phyloP scores from a whole-genome alignment of 1,284 basidiomycete species.

The Singerocomus inundabilis region DNA sequence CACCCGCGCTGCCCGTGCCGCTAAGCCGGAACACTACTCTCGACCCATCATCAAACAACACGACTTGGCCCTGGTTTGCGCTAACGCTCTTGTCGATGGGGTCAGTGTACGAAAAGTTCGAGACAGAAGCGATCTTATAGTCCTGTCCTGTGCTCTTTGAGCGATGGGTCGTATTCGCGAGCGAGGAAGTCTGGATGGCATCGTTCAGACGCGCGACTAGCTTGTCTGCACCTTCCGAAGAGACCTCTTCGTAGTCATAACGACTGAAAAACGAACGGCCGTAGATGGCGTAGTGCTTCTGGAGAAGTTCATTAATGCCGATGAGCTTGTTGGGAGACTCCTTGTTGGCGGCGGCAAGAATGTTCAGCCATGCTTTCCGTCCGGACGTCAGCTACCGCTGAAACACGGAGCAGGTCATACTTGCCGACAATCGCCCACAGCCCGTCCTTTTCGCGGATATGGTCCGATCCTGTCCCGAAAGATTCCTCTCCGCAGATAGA shows the following conservation, averaged over 20 bases:
- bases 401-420: slow-evolving; percentile 16
- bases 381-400: slow-evolving; percentile 12
- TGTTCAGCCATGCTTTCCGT: slow-evolving; percentile 88
- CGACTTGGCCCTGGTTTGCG: slow-evolving; percentile 94
- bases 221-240: slow-evolving; percentile 85
- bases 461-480: slow-evolving; percentile 99
- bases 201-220: slow-evolving; percentile 80
- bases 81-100: slow-evolving; percentile 94
- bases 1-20: slow-evolving; percentile 94
- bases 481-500: slow-evolving; percentile 99
- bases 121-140: slow-evolving; percentile 79
- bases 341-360: slow-evolving; percentile 91
- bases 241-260: slow-evolving; percentile 99
- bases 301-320: slow-evolving; percentile 88
- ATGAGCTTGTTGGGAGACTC: slow-evolving; percentile 71
- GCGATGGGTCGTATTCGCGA: slow-evolving; percentile 65
- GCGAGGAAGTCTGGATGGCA: slow-evolving; percentile 64
- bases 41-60: slow-evolving; percentile 88
- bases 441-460: slow-evolving; percentile 99
- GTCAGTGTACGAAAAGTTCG: slow-evolving; percentile 96
- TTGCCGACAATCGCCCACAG: slow-evolving; percentile 94
- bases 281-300: slow-evolving; percentile 88
- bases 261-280: slow-evolving; percentile 98
- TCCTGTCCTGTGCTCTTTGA: slow-evolving; percentile 65
- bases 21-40: slow-evolving; percentile 95